Conservation (phyloP, 305 asterid genomes). For the Euphrasia arctica region DNA sequence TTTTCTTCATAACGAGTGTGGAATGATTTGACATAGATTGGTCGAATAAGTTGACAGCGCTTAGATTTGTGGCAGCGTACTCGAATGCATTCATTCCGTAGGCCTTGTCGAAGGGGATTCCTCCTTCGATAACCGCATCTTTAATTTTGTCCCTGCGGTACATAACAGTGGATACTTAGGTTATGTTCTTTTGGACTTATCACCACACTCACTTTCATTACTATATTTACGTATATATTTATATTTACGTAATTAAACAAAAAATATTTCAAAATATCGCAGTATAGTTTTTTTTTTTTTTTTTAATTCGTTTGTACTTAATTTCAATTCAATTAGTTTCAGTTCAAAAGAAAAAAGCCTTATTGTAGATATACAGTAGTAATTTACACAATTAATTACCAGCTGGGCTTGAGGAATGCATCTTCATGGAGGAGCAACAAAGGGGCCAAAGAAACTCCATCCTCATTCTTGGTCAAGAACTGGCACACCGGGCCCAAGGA, state of each 20-base stretch:
- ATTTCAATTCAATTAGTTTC: too few relatives aligned
- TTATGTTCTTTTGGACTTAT: too few relatives aligned
- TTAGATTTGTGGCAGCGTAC: conserved; percentile 27
- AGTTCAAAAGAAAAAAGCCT: background rate
- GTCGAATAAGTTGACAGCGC: conserved; percentile 29
- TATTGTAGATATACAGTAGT: too few relatives aligned
- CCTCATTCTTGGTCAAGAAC: conserved; percentile 3
- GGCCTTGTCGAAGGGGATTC: conserved; percentile 35
- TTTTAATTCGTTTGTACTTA: too few relatives aligned
- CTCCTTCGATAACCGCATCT: conserved; percentile 40
- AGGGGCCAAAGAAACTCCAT: background rate
- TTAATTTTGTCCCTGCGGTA: conserved; percentile 5
- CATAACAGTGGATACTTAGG: too few relatives aligned
- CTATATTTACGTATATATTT: too few relatives aligned
- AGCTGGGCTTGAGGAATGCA: background rate
- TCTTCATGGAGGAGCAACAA: background rate
- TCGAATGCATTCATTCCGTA: conserved; percentile 36
- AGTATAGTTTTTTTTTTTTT: too few relatives aligned
- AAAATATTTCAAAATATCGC: too few relatives aligned
- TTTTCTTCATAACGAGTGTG: conserved; percentile 20
- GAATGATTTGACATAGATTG: conserved; percentile 36
- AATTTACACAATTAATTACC: background rate
- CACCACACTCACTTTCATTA: too few relatives aligned
- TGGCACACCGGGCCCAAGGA: conserved; percentile 1
- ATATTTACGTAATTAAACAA: too few relatives aligned